Base-by-base conservation (phyloP, 176 grass and related monocot genomes). In the Puccinellia tenuiflora region DNA sequence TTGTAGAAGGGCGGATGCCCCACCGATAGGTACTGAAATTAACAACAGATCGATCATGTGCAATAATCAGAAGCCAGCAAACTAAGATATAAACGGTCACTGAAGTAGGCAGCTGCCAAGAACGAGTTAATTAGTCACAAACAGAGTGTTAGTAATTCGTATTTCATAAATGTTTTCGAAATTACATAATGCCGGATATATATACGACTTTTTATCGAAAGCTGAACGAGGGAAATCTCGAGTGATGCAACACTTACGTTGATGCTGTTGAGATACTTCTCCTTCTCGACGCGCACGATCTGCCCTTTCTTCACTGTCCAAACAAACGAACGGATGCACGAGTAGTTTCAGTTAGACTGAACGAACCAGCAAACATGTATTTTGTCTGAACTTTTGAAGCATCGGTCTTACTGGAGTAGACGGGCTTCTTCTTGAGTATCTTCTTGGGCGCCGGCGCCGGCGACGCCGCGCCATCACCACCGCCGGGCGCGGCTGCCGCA, bases 281-380 rank as follows among this genome's bases (percentile, higher is more conserved):
- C 92, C 64, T 97, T 94, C 42, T 97, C 95, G 4, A 97, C 95
- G 0, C 95, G 95, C 25, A 97, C 95, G 9, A 97, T 94, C 84
- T 97, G 95, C 6, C 95, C 95, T 80, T 97, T 97, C 86, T 97
- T 97, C 95, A 97, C 95, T 94, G 75, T 25, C 16, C 46, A 17
- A 15, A 14, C 0, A 14, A 5, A 47, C 45, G 14, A 46, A 14
- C 12, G 14, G 11, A 46, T 46, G 43, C 43, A 46, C 33, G 12
- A 0, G 43, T 10, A 45, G 25, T 52, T 40, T 38, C 29, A 71
- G 59, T 52, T 47, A 5, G 0, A 83, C 0, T 9, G n/a, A n/a
- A n/a, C n/a, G n/a, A n/a, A n/a, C n/a, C n/a, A n/a, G n/a, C n/a
- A n/a, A n/a, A n/a, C n/a, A n/a, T n/a, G n/a, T n/a, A n/a, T n/a